Base-by-base conservation (phyloP, 495 filamentous ascomycete genomes). In the Antarctomyces pellizariae region DNA sequence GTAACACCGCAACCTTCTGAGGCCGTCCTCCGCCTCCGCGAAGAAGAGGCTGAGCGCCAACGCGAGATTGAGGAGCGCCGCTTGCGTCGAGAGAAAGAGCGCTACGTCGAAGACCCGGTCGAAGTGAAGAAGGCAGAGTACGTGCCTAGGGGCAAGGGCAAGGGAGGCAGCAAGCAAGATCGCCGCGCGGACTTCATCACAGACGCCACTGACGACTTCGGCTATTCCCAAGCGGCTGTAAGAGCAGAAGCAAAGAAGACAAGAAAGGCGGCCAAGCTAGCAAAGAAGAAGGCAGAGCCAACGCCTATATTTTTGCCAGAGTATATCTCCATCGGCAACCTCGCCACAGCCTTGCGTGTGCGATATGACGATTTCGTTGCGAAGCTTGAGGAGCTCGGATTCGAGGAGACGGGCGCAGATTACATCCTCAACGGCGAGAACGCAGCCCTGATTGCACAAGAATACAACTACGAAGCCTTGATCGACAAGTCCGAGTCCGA, bases 381-480 rank as follows among this genome's bases (percentile, higher is more conserved):
- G 13, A 78, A 78, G 38, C 59, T 99, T 54, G 59, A 66, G 33
- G 54, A 73, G 20, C 50, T 86, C 40, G 89, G 89, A 0, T 99
- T 92, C 38, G 75, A 84, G 35, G 69, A 77, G 18, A 64, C 80
- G 7, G 62, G 56, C 18, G 56, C 74, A 30, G 77, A 76, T 30
- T 75, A 82, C 39, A 62, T 99, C 17, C 57, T 99, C 33, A 77
- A 86, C 31, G 68, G 75, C 7, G 89, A 99, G 47, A 82, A 71
- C 31, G 80, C 86, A 9, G 82, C 77, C 4, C 53, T 95, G 38
- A 71, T 99, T 35, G 86, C 80, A 10, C 65, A 73, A 40, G 89
- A 99, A 44, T 93, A 80, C 45, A 79, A 82, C 25, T 95, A 71
- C 42, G 84, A 95, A 36, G 75, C 89, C 5, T 72, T 78, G 12